Base-by-base conservation (phyloP, 148 eudicot genomes). In the Limonium bicolor region DNA sequence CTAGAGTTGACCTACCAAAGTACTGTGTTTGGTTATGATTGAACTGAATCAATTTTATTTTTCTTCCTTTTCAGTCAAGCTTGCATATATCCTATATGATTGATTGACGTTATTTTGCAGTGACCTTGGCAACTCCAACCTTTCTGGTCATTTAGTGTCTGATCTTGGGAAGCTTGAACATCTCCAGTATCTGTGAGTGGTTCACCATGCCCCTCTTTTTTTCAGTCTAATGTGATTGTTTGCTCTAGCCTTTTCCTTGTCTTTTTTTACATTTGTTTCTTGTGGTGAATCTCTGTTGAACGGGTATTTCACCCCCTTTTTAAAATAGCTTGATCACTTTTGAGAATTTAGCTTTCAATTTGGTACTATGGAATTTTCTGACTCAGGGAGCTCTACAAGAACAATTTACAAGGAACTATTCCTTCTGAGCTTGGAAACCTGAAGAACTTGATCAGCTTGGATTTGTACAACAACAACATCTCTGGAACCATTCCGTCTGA, bases 141-240 rank as follows among this genome's bases (percentile, higher is more conserved):
- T 87, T 40, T 73, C 90, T 13, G 96, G 96, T 53, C 82, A 73
- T 61, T 61, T 87, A 13, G 82, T 87, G 36, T 70, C 94, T 38
- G 82, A 87, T 22, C 82, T 87, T 46, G 94, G 76, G 14, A 87
- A 65, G 60, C 90, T 87, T 53, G 86, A 73, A 62, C 76, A 76
- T 54, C 90, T 87, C 25, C 94, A 79, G 62, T 87, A 87, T 63
- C 64, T 87, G 96, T 87, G 43, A 71, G 96, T 71, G n/a, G 36
- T 43, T 23, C 4, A 43, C 11, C 14, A n/a, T 49, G 20, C 28
- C 18, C 13, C 34, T 8, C 19, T 7, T 38, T 18, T 8, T 14
- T 24, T 11, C 26, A 3, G 7, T 15, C 5, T 22, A 22, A 16
- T 24, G 16, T 13, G 27, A 20, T 30, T 17, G 36, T 32, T 32